Evolutionary conservation across 1,139 yeast genomes (phyloP).

Genomic region (Arxiozyma slooffiae): DNA sequence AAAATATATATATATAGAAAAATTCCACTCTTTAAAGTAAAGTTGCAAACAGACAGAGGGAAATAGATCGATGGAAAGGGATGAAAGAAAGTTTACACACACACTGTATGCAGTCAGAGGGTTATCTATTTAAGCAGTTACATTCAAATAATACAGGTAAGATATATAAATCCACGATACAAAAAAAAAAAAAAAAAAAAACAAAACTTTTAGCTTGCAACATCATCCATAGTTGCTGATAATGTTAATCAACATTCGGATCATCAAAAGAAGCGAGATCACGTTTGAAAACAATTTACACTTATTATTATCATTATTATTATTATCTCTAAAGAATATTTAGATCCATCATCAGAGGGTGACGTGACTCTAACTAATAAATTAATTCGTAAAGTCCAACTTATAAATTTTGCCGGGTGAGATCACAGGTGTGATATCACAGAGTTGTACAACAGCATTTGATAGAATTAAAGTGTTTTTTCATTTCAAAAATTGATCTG

Average conservation of each 20-base stretch:
- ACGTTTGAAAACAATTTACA: conserved; percentile 69
- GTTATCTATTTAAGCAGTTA: conserved; percentile 36
- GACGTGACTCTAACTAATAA: conserved; percentile 79
- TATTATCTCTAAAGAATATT: conserved; percentile 68
- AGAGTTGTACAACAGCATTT: conserved; percentile 95
- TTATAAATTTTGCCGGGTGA: conserved; percentile 94
- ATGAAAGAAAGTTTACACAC: too few species aligned
- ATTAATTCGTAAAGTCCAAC: conserved; percentile 72
- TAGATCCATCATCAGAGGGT: conserved; percentile 73
- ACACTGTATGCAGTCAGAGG: too few species aligned
- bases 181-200: too few species aligned
- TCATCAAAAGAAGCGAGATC: conserved; percentile 58
- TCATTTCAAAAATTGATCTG: conserved; percentile 83
- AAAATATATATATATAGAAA: too few species aligned
- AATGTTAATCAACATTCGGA: conserved; percentile 33
- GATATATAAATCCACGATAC: conserved; percentile 47
- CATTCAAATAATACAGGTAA: conserved; percentile 48
- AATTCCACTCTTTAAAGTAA: too few species aligned
- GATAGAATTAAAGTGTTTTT: conserved; percentile 87
- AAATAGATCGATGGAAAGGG: too few species aligned
- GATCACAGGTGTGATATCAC: conserved; percentile 87
- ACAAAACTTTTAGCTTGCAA: conserved; percentile 43
- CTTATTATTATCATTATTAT: conserved; percentile 40
- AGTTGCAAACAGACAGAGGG: too few species aligned
- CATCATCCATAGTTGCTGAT: conserved; percentile 48